Percentiles rank a stretch among this genome's conserved stretches.
Conservation (phyloP, 805 yeast species). For the Saccharomycopsis sp. region DNA sequence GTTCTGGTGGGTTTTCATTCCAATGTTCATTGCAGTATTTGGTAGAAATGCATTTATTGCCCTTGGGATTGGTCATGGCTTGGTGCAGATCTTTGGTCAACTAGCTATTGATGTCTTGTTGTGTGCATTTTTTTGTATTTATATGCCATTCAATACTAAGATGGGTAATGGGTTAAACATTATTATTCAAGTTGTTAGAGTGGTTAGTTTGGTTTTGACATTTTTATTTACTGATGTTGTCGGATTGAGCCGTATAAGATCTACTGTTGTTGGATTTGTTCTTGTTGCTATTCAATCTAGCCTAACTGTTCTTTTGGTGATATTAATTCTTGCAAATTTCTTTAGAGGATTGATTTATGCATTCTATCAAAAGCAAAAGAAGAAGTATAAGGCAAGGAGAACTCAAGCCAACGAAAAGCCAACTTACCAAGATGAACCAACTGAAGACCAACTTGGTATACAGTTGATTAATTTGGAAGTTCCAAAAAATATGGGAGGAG, state of each 20-base stretch:
- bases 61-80: constrained; percentile 28
- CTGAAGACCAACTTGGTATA: constrained; percentile 4
- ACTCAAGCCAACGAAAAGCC: neutral
- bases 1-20: constrained; percentile 30
- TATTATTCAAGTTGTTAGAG: constrained; percentile 26
- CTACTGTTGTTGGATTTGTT: constrained; percentile 28
- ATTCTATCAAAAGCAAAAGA: constrained; percentile 6
- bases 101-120: constrained; percentile 26
- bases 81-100: constrained; percentile 29
- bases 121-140: constrained; percentile 21
- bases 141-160: constrained; percentile 27
- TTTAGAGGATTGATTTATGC: constrained; percentile 16
- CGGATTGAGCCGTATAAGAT: constrained; percentile 23
- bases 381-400: constrained; percentile 8
- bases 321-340: constrained; percentile 24
- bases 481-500: no score
- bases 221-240: constrained; percentile 28
- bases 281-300: constrained; percentile 27
- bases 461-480: constrained; percentile 17
- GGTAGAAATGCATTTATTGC: constrained; percentile 29
- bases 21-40: constrained; percentile 23
- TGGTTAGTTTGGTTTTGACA: constrained; percentile 25
- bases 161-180: constrained; percentile 27
- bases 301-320: constrained; percentile 24
- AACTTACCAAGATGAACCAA: neutral